phyloP scores from a whole-genome alignment of 2,329 filamentous ascomycete genomes.

The Teratosphaeria epicoccoides region DNA sequence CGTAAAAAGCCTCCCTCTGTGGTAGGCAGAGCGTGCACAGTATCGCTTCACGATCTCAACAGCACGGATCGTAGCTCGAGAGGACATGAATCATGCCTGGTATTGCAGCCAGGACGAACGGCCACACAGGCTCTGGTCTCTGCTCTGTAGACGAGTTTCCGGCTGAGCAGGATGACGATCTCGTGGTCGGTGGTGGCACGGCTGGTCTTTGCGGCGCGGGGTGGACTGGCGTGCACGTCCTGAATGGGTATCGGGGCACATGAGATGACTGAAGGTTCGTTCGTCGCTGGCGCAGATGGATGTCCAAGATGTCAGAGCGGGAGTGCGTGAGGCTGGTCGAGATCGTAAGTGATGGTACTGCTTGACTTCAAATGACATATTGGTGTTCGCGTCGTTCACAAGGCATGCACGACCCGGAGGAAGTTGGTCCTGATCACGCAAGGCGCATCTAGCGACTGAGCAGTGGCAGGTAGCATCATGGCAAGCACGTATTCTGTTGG shows the following conservation, averaged over 20 bases:
- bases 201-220: slow-evolving; percentile 13
- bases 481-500: slow-evolving; percentile 21
- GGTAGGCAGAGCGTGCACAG: no score
- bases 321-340: no score
- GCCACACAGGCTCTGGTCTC: slow-evolving; percentile 13
- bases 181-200: slow-evolving; percentile 13
- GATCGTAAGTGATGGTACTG: no score
- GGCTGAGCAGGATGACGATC: slow-evolving; percentile 17
- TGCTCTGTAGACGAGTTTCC: slow-evolving; percentile 21
- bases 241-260: slow-evolving; percentile 12
- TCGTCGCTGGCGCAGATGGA: slow-evolving; percentile 27
- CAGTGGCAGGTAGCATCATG: slow-evolving; percentile 28
- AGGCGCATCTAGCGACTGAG: slow-evolving; percentile 20
- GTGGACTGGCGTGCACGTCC: no score
- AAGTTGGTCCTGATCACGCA: no score
- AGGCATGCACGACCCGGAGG: no score
- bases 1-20: no score
- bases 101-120: slow-evolving; percentile 1
- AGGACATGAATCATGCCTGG: no score
- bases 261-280: slow-evolving; percentile 18
- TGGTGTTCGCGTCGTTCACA: no score
- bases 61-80: no score
- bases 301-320: slow-evolving; percentile 4
- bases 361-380: no score
- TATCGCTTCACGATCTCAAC: no score